Percentiles rank a stretch among this genome's conserved stretches.
Conservation (phyloP, 768 basidiomycete species). For the Tulasnella calospora region DNA sequence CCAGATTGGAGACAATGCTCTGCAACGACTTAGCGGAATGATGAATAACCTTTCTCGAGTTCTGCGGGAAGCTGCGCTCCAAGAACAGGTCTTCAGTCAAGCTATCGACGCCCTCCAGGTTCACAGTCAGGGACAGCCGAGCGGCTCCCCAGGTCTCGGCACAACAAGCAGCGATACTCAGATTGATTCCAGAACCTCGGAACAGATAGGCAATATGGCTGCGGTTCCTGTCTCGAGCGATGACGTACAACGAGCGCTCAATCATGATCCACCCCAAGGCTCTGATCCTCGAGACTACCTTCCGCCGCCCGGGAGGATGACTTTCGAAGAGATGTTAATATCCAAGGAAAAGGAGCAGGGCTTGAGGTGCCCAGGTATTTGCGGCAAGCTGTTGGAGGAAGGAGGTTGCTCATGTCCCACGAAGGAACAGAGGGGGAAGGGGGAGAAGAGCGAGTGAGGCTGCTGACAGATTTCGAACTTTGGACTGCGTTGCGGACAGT, state of each 20-base stretch:
- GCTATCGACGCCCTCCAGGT: neutral
- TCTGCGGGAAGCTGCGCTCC: neutral
- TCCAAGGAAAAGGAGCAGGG: neutral
- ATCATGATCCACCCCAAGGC: neutral
- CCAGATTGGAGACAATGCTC: neutral
- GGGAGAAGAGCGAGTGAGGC: neutral
- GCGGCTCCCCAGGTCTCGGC: neutral
- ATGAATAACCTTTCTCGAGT: neutral
- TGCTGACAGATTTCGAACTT: neutral
- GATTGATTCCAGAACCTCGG: neutral
- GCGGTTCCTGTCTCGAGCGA: too few species aligned
- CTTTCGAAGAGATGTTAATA: slow-evolving; percentile 10
- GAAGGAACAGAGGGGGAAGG: neutral
- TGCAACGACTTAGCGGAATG: neutral
- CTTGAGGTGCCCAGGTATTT: slow-evolving; percentile 7
- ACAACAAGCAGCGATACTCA: neutral
- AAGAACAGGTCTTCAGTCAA: neutral
- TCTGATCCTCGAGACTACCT: neutral
- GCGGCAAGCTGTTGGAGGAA: neutral
- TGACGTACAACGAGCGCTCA: neutral
- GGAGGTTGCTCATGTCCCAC: neutral
- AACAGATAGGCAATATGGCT: too few species aligned
- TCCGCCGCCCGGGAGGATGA: neutral
- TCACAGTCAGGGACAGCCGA: neutral
- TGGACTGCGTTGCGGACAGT: neutral